phyloP scores from a whole-genome alignment of 495 filamentous ascomycete species.

The Penicillium crystallinum region DNA sequence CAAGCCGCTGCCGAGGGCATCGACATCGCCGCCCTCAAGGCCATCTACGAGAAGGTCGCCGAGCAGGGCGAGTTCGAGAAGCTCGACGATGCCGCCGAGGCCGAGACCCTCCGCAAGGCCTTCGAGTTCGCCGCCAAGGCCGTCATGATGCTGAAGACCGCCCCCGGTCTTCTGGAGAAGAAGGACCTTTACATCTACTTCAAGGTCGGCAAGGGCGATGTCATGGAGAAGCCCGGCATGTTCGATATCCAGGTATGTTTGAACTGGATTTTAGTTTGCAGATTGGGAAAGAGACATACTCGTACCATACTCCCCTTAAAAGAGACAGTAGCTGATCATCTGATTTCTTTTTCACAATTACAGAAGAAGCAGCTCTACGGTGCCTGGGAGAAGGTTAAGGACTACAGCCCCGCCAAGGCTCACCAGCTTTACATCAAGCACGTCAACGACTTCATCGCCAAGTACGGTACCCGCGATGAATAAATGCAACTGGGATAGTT shows the following conservation, averaged over 20 bases:
- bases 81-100: constrained; percentile 16
- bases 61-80: constrained; percentile 17
- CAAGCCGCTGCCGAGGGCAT: constrained; percentile 26
- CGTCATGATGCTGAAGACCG: constrained; percentile 52
- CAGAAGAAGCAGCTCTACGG: constrained; percentile 76
- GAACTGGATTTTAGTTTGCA: background rate
- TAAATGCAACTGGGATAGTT: constrained; percentile 1
- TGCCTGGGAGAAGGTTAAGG: constrained; percentile 64
- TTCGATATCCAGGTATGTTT: constrained; percentile 50
- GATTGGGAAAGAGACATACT: background rate
- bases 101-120: constrained; percentile 16
- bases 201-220: constrained; percentile 51
- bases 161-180: constrained; percentile 49
- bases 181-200: constrained; percentile 54
- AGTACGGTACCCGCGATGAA: constrained; percentile 47
- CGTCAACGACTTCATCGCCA: constrained; percentile 63
- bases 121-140: constrained; percentile 47
- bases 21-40: constrained; percentile 28
- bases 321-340: background rate
- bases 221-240: constrained; percentile 39
- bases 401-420: constrained; percentile 53
- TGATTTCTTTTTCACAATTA: background rate
- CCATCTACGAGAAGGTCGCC: constrained; percentile 14
- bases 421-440: constrained; percentile 71
- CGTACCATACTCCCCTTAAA: background rate